Percentiles rank a stretch among this genome's conserved stretches.
Conservation (phyloP, 2,329 filamentous ascomycete species). For the Penicillium concentricum region DNA sequence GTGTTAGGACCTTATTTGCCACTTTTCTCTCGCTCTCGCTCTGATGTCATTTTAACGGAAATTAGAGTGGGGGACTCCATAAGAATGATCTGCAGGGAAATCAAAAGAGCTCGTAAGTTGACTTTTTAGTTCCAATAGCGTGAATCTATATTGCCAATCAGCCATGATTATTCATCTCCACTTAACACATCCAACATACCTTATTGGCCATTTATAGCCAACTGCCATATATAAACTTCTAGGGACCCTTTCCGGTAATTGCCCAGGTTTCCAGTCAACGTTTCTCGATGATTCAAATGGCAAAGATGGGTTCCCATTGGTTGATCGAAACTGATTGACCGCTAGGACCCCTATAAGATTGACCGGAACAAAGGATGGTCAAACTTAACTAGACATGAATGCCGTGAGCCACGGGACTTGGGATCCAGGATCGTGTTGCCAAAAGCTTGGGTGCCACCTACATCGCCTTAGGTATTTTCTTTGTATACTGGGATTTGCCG, state of each 20-base stretch:
- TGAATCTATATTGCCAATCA: conserved; percentile 1
- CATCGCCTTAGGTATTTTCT: not conserved
- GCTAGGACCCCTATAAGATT: not conserved
- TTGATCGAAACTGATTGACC: not conserved
- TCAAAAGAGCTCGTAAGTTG: not conserved
- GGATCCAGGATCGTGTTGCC: not conserved
- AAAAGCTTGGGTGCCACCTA: not conserved
- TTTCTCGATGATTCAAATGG: not conserved
- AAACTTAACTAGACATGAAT: not conserved
- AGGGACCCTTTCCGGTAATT: not conserved
- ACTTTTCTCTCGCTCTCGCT: not conserved
- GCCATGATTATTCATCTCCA: not conserved
- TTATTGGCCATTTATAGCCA: not conserved
- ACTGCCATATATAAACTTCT: not conserved
- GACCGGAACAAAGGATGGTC: not conserved
- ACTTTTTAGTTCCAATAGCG: not conserved
- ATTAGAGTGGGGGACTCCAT: not conserved
- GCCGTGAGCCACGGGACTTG: not conserved
- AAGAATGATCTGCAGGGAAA: conserved; percentile 1
- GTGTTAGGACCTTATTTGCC: not conserved
- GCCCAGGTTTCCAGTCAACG: not conserved
- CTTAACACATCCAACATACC: not conserved
- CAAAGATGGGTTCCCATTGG: not conserved
- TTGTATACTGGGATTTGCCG: not conserved
- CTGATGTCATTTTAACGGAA: not conserved